These are phyloP conservation scores for Miscanthus lutarioriparius DNA, from an alignment of 176 grass and related monocot genomes.

Conservation along the genomic window DNA sequence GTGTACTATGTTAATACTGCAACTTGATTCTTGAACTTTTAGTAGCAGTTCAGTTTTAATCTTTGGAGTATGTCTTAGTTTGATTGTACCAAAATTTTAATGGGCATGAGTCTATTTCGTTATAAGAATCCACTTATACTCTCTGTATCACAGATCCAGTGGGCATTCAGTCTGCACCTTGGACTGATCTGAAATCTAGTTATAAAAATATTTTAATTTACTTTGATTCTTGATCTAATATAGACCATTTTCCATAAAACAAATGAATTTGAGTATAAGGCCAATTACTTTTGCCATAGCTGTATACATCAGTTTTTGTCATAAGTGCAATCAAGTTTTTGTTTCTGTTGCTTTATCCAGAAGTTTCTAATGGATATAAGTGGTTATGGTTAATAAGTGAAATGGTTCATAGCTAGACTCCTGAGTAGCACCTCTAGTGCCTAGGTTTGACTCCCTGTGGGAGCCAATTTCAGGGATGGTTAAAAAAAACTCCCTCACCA, in stretches of 20 bases:
- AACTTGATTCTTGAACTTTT: not conserved
- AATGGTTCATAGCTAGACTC: not conserved
- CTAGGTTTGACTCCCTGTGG: not conserved
- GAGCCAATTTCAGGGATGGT: not conserved
- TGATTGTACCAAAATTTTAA: not conserved
- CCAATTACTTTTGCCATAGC: not conserved
- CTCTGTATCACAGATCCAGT: not conserved
- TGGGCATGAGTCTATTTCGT: not conserved
- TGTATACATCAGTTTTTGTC: not conserved
- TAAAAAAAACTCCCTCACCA: not conserved
- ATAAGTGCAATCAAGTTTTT: not conserved
- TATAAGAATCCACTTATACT: not conserved
- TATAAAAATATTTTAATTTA: constrained; percentile 13
- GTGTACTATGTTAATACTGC: not conserved
- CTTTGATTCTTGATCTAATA: not conserved
- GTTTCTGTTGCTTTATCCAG: not conserved
- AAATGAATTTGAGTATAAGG: not conserved
- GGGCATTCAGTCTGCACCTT: not conserved
- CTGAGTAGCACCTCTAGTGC: not conserved
- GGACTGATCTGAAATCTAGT: not conserved
- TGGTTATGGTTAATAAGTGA: not conserved
- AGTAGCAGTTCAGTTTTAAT: not conserved
- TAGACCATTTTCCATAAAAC: not conserved
- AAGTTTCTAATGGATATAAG: not conserved
- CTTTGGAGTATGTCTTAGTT: not conserved